phyloP scores from a whole-genome alignment of 441 rosid species.

The Pelargonium citronellum region DNA sequence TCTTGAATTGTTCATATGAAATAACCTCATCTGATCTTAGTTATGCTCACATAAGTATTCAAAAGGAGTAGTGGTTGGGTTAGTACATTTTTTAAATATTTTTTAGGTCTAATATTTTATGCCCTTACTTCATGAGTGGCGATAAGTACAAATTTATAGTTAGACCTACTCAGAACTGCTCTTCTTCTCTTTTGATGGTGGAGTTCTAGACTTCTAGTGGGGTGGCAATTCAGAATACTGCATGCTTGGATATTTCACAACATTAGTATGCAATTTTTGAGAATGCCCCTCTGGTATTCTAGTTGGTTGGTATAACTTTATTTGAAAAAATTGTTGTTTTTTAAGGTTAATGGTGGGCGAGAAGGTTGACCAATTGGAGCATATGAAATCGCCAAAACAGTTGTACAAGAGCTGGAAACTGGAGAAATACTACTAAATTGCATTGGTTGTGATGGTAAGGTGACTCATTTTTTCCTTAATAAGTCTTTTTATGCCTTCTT shows the following conservation, averaged over 20 bases:
- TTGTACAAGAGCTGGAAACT: conserved; percentile 75
- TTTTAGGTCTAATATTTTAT: not conserved
- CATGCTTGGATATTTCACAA: not conserved
- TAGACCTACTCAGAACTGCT: not conserved
- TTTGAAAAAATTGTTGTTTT: conserved; percentile 7
- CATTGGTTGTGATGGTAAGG: conserved; percentile 79
- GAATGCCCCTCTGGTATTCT: not conserved
- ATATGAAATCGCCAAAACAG: conserved; percentile 85
- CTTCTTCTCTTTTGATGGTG: not conserved
- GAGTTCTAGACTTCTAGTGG: not conserved
- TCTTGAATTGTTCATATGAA: not conserved
- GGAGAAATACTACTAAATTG: conserved; percentile 90
- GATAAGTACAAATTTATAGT: not conserved
- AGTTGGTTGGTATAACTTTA: not conserved
- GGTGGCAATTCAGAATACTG: not conserved
- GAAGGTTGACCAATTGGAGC: conserved; percentile 96
- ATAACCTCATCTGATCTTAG: not conserved
- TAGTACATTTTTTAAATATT: not conserved
- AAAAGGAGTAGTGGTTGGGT: not conserved
- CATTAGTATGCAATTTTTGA: not conserved
- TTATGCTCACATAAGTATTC: not conserved
- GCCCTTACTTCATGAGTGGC: not conserved
- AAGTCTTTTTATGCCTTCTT: not conserved
- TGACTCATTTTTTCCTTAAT: not conserved
- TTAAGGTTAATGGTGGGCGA: conserved; percentile 86